These are phyloP conservation scores for Sporisorium scitamineum DNA, from an alignment of 1,284 basidiomycete genomes.

Conservation along the genomic window DNA sequence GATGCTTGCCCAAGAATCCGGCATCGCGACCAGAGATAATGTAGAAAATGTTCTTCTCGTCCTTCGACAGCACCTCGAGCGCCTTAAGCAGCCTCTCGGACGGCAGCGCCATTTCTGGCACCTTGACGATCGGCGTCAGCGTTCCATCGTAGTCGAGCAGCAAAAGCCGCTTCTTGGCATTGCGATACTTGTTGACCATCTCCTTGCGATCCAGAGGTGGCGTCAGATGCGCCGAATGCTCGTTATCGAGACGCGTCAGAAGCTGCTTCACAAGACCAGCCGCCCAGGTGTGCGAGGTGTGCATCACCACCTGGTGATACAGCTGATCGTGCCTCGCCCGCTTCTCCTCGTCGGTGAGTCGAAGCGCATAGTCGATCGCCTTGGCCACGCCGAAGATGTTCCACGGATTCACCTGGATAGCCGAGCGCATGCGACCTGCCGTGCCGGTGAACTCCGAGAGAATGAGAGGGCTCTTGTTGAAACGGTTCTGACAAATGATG, in stretches of 20 bases:
- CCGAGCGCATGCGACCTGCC: conserved; percentile 84
- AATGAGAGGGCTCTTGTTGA: conserved; percentile 81
- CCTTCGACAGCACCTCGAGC: conserved; percentile 78
- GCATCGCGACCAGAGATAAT: conserved; percentile 98
- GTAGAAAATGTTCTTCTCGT: conserved; percentile 91
- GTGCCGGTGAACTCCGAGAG: conserved; percentile 99
- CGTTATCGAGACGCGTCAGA: conserved; percentile 81
- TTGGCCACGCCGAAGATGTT: conserved; percentile 86
- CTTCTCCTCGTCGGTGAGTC: conserved; percentile 85
- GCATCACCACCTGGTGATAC: conserved; percentile 86
- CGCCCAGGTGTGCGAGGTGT: conserved; percentile 97
- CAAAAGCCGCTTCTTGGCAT: conserved; percentile 85
- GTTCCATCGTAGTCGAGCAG: conserved; percentile 99
- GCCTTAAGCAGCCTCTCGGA: conserved; percentile 81
- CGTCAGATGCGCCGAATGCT: conserved; percentile 86
- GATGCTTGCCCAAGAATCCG: conserved; percentile 88
- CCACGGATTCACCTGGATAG: conserved; percentile 82
- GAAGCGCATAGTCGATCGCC: conserved; percentile 90
- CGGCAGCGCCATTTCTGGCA: conserved; percentile 87
- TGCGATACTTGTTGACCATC: conserved; percentile 77
- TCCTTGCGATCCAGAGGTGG: conserved; percentile 81
- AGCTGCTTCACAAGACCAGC: conserved; percentile 88
- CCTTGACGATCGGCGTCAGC: conserved; percentile 94
- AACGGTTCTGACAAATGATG: conserved; percentile 88
- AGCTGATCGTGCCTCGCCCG: conserved; percentile 77